Percentiles rank a stretch among this genome's conserved stretches.
Evolutionary conservation across 2,329 filamentous ascomycete genomes (phyloP).

Genomic region (Gyromitra esculenta): DNA sequence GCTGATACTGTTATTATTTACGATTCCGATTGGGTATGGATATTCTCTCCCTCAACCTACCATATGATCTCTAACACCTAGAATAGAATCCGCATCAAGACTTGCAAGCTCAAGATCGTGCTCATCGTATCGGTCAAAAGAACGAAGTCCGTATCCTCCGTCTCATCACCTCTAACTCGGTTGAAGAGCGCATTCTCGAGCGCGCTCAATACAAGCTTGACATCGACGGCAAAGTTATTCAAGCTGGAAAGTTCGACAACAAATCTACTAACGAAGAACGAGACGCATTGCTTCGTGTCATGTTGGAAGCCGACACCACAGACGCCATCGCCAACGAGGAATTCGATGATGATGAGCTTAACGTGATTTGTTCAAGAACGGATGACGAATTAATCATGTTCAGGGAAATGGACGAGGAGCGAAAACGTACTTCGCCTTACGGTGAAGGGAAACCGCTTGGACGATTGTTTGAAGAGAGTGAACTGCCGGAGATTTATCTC

Average conservation of each 20-base stretch:
- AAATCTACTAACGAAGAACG: conserved; percentile 98
- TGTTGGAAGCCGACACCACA: conserved; percentile 81
- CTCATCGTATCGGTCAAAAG: conserved; percentile 99
- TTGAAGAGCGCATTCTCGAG: conserved; percentile 98
- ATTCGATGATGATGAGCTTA: conserved; percentile 98
- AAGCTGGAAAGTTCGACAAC: conserved; percentile 99
- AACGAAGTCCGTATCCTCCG: conserved; percentile 97
- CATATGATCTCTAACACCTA: conserved; percentile 4
- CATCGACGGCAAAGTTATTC: conserved; percentile 99
- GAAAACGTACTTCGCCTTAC: conserved; percentile 73
- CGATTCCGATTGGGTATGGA: conserved; percentile 84
- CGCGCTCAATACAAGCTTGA: conserved; percentile 97
- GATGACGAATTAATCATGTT: conserved; percentile 82
- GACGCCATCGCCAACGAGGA: conserved; percentile 83
- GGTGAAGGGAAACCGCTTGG: conserved; percentile 73
- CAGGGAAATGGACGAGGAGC: conserved; percentile 82
- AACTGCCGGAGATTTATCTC: conserved; percentile 93
- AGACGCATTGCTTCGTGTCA: conserved; percentile 92
- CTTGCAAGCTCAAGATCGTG: conserved; percentile 98
- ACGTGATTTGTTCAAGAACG: conserved; percentile 88
- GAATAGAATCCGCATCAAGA: conserved; percentile 88
- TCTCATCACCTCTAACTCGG: conserved; percentile 94
- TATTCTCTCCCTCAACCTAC: background rate
- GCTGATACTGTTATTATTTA: conserved; percentile 99
- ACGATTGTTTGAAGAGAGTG: conserved; percentile 84